Base-by-base conservation (phyloP, 2,329 filamentous ascomycete species). In the Penicillium olsonii region DNA sequence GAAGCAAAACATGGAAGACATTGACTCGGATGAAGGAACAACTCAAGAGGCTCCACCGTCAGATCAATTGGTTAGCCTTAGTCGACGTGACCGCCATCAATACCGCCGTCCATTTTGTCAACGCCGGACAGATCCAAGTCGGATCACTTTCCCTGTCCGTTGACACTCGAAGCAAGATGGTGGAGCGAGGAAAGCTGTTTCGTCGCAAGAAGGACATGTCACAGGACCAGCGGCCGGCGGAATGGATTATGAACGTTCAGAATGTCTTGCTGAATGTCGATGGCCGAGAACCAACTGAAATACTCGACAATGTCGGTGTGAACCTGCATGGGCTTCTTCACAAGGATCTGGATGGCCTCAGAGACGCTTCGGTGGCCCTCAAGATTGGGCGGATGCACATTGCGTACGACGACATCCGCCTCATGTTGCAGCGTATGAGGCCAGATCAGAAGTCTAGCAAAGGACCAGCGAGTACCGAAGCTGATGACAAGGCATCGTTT, bases 301-400 rank as follows among this genome's bases (percentile, higher is more conserved):
- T 99, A 2, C 75, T 99, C 57, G 95, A 99, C 68, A 88, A 91
- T 64, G 84, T 89, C 52, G 87, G 88, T 3, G 75, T 97, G 52
- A 97, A 96, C 62, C 82, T 99, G 39, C 92, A 99, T 69, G 94
- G 95, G 5, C 85, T 95, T 53, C 76, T 99, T 22, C 90, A 95
- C 70, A 87, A 89, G 56, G 85, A 91, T 31, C 76, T 90, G 37
- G 90, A 96, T 56, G 94, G 92, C 0, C 79, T 99, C 26, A 85
- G 90, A 51, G 94, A 99, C 75, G 88, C 92, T 0, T 90, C 92
- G 1, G 85, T 99, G 52, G 87, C 91, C 0, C 76, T 97, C 56
- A 99, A 99, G 71, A 79, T 96, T 31, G 94, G 95, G 14, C 85
- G 92, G 46, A 79, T 99, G 12, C 92, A 95, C 66, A 78, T 99